Conservation (phyloP, 257 asterid genomes). For the Phtheirospermum japonicum region DNA sequence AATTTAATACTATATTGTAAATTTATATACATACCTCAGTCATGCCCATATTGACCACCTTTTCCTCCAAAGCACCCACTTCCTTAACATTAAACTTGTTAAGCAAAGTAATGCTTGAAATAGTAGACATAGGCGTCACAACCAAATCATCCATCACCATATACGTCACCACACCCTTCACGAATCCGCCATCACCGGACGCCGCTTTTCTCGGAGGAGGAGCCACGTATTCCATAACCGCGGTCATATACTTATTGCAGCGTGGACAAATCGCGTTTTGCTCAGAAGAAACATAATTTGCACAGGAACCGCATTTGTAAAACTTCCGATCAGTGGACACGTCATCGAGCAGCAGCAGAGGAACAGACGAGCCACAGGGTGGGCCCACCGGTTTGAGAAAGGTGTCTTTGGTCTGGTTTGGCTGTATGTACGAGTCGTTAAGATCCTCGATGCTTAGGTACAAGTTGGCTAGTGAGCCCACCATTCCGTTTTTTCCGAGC, state of each 20-base stretch:
- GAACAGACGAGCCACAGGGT: neutral
- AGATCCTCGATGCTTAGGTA: neutral
- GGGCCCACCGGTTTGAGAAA: neutral
- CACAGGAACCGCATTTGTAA: neutral
- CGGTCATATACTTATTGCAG: neutral
- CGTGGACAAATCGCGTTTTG: neutral
- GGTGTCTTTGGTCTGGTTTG: neutral
- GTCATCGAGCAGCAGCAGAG: neutral
- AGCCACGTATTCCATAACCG: neutral
- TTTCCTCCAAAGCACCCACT: too few species aligned
- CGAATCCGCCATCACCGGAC: too few species aligned
- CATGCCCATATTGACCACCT: too few species aligned
- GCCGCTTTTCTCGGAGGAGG: too few species aligned
- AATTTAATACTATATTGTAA: too few species aligned
- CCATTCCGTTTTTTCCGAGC: neutral
- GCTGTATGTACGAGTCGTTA: conserved; percentile 1
- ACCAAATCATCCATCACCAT: too few species aligned
- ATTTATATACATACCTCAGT: too few species aligned
- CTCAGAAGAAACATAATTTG: neutral
- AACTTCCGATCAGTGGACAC: neutral
- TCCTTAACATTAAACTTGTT: too few species aligned
- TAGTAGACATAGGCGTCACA: too few species aligned
- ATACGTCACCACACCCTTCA: too few species aligned
- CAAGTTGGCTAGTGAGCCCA: neutral
- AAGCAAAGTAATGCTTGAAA: too few species aligned